Base-by-base conservation (phyloP, 805 yeast genomes). In the Kurtzmaniella fragi region DNA sequence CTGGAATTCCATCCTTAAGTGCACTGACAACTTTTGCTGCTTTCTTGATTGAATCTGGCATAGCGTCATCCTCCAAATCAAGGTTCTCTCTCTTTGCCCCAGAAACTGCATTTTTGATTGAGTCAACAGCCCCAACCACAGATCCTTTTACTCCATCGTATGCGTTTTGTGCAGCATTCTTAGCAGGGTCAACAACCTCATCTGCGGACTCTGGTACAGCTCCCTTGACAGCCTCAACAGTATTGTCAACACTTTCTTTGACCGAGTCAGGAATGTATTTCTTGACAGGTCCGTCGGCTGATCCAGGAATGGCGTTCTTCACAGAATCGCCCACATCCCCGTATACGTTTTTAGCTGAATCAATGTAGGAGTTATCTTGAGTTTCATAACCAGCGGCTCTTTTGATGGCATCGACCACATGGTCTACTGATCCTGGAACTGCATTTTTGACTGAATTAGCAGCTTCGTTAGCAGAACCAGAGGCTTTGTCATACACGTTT, bases 231-330 rank as follows among this genome's bases (percentile, higher is more conserved):
- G 23, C 37, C 15, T 4, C 35, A 13, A n/a, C 30, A 29, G 23
- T 5, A 26, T 30, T 34, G 17, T 20, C 35, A 14, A 14, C 36
- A 13, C 32, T 5, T 25, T 42, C 46, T 17, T 28, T 31, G 30
- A 25, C 35, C 31, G 26, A 29, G n/a, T 26, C 41, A 5, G n/a
- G 13, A 29, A 38, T 32, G 14, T 37, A 3, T 20, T 20, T 20
- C 8, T 29, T 35, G 37, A 3, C 32, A 14, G 32, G 33, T 15
- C 16, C 32, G 5, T 12, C 37, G 11, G 5, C 23, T 13, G n/a
- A 32, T 25, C 23, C 38, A 16, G 34, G 23, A 7, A 10, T 10
- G 5, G 25, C 23, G 6, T 15, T 23, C 9, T 30, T 30, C 4
- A 30, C 32, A 16, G n/a, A 23, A 10, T 31, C 14, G 5, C n/a